Evolutionary conservation across 257 asterid genomes (phyloP), one percentile per base, ranked within the genome.

Genomic region (Salvia splendens): DNA sequence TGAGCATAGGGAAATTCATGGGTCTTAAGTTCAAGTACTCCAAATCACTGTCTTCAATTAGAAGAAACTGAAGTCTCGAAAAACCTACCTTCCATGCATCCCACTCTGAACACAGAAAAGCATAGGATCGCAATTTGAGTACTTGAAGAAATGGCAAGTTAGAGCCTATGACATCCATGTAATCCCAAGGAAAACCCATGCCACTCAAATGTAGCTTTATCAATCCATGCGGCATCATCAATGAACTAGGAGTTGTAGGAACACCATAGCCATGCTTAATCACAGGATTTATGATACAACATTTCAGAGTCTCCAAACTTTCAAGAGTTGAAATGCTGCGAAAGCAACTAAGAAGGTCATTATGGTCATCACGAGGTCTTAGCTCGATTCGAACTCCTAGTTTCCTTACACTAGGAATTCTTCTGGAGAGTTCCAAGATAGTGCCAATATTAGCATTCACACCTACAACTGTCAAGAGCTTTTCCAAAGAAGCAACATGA

Each of bases 71-170:
- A n/a, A 62, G 67, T 10, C 33, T 43, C 67, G n/a, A 4, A 6
- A 62, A n/a, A 24, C 14, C 12, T 8, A 6, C 8, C 20, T 5
- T 32, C 30, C 30, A 10, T 43, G 48, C 8, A 15, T 63, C 68
- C 68, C 68, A 62, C 30, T 24, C 30, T 48, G 68, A 40, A 3
- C 68, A 55, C 43, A 54, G 55, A 45, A 58, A 58, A 6, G 30
- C 30, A 24, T 24, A 24, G 30, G 30, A 24, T 24, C 30, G 30
- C 2, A 24, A 24, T 24, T 24, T 58, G 24, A 58, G 30, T 30
- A 36, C 64, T 6, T 1, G 6, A 35, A 58, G 64, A 6, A 5
- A 2, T 8, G 64, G 64, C 7, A 58, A 58, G 30, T 1, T 24
- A 6, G 47, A 33, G 12, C 46, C 45, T 3, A 57, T 57, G 5